Base-by-base conservation (phyloP, 306 rosid species). In the Fragaria vesca region DNA sequence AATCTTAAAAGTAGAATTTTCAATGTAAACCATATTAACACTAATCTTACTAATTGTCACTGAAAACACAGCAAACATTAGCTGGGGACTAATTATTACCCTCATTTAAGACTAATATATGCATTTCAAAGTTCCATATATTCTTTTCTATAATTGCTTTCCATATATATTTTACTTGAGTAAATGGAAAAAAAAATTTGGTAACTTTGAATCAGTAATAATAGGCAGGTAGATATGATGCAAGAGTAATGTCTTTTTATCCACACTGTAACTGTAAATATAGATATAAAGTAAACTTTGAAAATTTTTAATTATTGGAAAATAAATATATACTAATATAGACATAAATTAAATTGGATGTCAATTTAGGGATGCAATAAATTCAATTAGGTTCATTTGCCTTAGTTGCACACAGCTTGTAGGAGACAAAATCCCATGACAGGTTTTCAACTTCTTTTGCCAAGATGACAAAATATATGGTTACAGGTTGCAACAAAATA, bases 391-490 rank as follows among this genome's bases (percentile, higher is more conserved):
- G 55, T 50, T 61, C 76, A 46, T 51, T 8, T n/a, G 57, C 84
- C 62, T 72, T 76, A 1, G 71, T 57, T 85, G 58, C 68, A 32
- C 71, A 69, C 24, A 10, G 18, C 63, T 17, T 47, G 63, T 28
- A 11, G 52, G 76, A 77, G 51, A 73, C 71, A 69, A 71, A 75
- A 26, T 52, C 40, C 72, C 66, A 36, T 80, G 73, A 81, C 69
- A 21, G 17, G 74, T 60, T 75, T 86, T 71, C 43, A 74, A 69
- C 72, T 70, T 20, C 12, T 12, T 75, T 66, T 38, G 58, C 73
- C 12, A 26, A 78, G 66, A 58, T 40, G 81, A 78, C 79, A 58
- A 83, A 65, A 34, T 4, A 66, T 61, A 50, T 75, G 21, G 74
- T 85, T 75, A 63, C 69, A 63, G 2, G 66, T 60, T 24, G 13